Conservation (phyloP, 768 basidiomycete species). For the Boletus rubroflammeus region DNA sequence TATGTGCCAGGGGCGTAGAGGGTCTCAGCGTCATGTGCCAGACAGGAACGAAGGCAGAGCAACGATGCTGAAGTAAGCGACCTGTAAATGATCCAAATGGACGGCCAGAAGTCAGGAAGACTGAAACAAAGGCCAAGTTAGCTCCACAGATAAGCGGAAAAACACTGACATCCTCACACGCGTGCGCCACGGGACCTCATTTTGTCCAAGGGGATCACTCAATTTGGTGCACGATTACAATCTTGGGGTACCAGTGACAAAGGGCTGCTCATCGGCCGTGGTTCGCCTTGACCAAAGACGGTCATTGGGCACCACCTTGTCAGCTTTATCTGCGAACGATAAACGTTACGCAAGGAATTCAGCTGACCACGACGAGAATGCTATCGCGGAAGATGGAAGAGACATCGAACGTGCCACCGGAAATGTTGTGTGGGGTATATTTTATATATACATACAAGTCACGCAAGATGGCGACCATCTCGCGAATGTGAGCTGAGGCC, state of each 20-base stretch:
- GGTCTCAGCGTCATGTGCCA: neutral
- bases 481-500: neutral
- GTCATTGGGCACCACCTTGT: neutral
- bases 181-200: neutral
- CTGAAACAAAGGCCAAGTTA: neutral
- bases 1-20: neutral
- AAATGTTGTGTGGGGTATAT: neutral
- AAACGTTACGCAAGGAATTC: neutral
- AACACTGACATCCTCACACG: neutral
- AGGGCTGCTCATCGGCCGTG: neutral
- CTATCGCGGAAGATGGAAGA: neutral
- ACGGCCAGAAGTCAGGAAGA: neutral
- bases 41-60: too few species aligned
- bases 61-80: constrained; percentile 16
- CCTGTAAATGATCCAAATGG: neutral
- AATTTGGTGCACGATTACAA: neutral
- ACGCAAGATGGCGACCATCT: neutral
- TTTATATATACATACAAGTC: neutral
- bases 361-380: neutral
- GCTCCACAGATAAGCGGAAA: neutral
- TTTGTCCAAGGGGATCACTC: neutral
- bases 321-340: neutral
- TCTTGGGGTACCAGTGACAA: neutral
- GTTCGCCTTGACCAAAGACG: neutral
- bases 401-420: neutral